Evolutionary conservation across 192 early-diverging fungal genomes (phyloP), one percentile per base, ranked within the genome.

Genomic region (Lunasporangiospora selenospora): DNA sequence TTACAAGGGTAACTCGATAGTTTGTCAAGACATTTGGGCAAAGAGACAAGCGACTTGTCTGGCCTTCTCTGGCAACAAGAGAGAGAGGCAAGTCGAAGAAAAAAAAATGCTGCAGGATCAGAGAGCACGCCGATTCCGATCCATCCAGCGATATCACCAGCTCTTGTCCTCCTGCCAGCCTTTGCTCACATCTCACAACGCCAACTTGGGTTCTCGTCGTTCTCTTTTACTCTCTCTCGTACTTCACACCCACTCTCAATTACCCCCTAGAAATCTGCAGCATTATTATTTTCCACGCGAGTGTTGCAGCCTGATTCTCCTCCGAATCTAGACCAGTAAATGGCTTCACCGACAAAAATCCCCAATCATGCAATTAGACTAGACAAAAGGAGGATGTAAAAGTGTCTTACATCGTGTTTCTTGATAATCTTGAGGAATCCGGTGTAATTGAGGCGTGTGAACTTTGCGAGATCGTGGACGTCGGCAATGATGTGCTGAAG

Each of bases 361-460:
- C n/a, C n/a, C n/a, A n/a, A n/a, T n/a, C n/a, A n/a, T n/a, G n/a
- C n/a, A n/a, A n/a, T n/a, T n/a, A n/a, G n/a, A n/a, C n/a, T n/a
- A n/a, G n/a, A n/a, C n/a, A n/a, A n/a, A n/a, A n/a, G n/a, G n/a
- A n/a, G n/a, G n/a, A n/a, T n/a, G n/a, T 31, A 38, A 53, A 29
- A 48, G 37, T 26, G 16, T 67, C 80, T 80, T 81, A 83, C 84
- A 65, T 99, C 98, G 81, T 99, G 98, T 79, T 99, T 99, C 71
- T 99, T 99, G 73, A 99, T 89, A 67, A 98, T 98, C 83, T 97
- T 91, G 53, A 90, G 77, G 60, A 94, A 94, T 24, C 88, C 92
- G 37, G 92, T 89, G 66, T 90, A 94, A 76, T 94, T 94, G 65
- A 94, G 81, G 11, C 92, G 78, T 18, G 88, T 89, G 51, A 88